Conservation (phyloP, 2,329 filamentous ascomycete genomes). For the Nigrospora osmanthi region DNA sequence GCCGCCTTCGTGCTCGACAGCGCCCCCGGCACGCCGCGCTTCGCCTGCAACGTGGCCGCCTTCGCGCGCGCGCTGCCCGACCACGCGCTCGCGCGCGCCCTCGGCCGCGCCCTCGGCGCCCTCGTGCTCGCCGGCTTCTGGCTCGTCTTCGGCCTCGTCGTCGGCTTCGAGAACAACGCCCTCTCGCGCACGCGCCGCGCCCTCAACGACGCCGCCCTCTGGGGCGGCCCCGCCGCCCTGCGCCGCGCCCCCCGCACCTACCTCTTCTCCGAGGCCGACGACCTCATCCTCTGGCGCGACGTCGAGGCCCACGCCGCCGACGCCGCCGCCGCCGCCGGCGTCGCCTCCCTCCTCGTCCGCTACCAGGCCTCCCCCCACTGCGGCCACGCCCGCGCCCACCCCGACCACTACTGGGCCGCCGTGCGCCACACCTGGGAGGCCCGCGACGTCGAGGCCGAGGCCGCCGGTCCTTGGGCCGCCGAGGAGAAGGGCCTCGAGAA, state of each 20-base stretch:
- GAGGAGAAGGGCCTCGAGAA: too few species aligned
- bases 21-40: conserved; percentile 28
- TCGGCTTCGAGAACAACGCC: conserved; percentile 8
- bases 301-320: conserved; percentile 11
- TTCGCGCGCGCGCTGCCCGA: conserved; percentile 7
- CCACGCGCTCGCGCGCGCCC: conserved; percentile 1
- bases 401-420: conserved; percentile 13
- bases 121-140: conserved; percentile 7
- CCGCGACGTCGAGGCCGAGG: conserved; percentile 1
- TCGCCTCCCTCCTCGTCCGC: conserved; percentile 11
- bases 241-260: conserved; percentile 8
- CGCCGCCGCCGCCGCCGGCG: conserved; percentile 2
- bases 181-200: conserved; percentile 10
- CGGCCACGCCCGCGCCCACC: conserved; percentile 10
- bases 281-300: conserved; percentile 13
- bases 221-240: conserved; percentile 1
- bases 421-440: conserved; percentile 14
- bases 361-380: conserved; percentile 14
- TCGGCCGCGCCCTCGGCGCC: conserved; percentile 7
- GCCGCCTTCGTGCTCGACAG: conserved; percentile 34
- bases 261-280: conserved; percentile 14
- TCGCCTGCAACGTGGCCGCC: conserved; percentile 9
- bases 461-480: too few species aligned
- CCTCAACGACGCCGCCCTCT: conserved; percentile 11
- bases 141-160: conserved; percentile 5